These are phyloP conservation scores for Yamadazyma blattariae DNA, from an alignment of 1,139 yeast species.

Conservation along the genomic window DNA sequence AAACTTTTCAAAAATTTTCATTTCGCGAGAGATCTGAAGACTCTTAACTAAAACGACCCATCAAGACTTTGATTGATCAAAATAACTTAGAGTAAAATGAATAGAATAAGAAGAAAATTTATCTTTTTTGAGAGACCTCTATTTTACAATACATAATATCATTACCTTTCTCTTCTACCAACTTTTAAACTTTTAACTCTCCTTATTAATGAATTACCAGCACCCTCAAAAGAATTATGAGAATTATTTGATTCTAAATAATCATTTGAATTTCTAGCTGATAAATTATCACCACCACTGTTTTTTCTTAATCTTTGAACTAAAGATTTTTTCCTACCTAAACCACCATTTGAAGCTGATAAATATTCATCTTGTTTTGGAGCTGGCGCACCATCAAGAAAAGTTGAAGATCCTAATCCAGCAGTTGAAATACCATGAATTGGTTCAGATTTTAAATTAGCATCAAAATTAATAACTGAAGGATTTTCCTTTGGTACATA, in stretches of 20 bases:
- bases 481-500: conserved; percentile 46
- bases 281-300: conserved; percentile 32
- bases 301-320: conserved; percentile 61
- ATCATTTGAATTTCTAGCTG: conserved; percentile 38
- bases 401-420: conserved; percentile 90
- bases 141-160: too few relatives aligned
- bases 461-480: conserved; percentile 65
- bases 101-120: too few relatives aligned
- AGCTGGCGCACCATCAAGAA: conserved; percentile 96
- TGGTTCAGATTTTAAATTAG: conserved; percentile 63
- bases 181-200: conserved; percentile 89
- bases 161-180: conserved; percentile 36
- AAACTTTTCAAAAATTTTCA: too few relatives aligned
- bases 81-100: too few relatives aligned
- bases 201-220: conserved; percentile 54
- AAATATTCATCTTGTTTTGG: conserved; percentile 43
- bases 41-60: too few relatives aligned
- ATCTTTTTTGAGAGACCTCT: too few relatives aligned
- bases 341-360: conserved; percentile 30
- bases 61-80: too few relatives aligned
- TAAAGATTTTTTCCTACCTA: conserved; percentile 72
- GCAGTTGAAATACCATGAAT: conserved; percentile 83
- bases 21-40: too few relatives aligned
- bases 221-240: conserved; percentile 24
- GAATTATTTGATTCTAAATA: conserved; percentile 28